Evolutionary conservation across 352 stramenopile species (phyloP).

Genomic region (Phytophthora brassicae): DNA sequence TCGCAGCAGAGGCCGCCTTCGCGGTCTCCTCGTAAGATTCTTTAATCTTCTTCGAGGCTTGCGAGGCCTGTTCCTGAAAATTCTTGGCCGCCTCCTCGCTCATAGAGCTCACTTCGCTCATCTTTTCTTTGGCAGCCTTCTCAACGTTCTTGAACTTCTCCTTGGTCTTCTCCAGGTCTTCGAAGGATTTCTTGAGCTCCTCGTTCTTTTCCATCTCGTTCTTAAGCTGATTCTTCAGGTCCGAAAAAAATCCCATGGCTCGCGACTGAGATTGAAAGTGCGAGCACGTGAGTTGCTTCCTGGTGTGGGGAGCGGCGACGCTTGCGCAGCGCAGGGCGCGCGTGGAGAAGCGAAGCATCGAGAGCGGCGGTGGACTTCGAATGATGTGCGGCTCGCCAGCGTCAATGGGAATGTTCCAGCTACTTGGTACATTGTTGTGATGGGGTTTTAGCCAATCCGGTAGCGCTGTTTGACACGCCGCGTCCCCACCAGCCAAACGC

Average conservation of each 20-base stretch:
- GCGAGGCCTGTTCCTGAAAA: constrained; percentile 52
- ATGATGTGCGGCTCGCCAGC: constrained; percentile 26
- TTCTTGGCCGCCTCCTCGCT: constrained; percentile 64
- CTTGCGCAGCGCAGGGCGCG: constrained; percentile 26
- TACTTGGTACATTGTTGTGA: constrained; percentile 22
- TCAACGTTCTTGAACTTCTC: constrained; percentile 69
- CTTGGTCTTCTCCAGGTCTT: constrained; percentile 76
- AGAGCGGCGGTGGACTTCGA: not conserved
- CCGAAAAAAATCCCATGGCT: constrained; percentile 71
- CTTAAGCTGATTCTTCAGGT: constrained; percentile 81
- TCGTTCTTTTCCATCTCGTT: constrained; percentile 82
- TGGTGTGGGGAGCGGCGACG: constrained; percentile 15
- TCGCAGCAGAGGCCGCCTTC: constrained; percentile 23
- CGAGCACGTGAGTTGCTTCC: constrained; percentile 1
- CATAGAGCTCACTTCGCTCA: constrained; percentile 55
- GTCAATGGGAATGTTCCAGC: constrained; percentile 16
- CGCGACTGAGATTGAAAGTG: constrained; percentile 39
- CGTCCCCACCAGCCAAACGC: constrained; percentile 47
- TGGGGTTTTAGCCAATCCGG: constrained; percentile 29
- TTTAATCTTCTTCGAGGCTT: constrained; percentile 70
- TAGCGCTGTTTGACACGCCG: constrained; percentile 15
- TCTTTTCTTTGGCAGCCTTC: constrained; percentile 65
- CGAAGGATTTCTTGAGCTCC: constrained; percentile 77
- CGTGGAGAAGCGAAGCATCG: constrained; percentile 39
- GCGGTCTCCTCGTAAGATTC: constrained; percentile 43